phyloP scores from a whole-genome alignment of 176 grass and related monocot species.

The Saccharum spontaneum region DNA sequence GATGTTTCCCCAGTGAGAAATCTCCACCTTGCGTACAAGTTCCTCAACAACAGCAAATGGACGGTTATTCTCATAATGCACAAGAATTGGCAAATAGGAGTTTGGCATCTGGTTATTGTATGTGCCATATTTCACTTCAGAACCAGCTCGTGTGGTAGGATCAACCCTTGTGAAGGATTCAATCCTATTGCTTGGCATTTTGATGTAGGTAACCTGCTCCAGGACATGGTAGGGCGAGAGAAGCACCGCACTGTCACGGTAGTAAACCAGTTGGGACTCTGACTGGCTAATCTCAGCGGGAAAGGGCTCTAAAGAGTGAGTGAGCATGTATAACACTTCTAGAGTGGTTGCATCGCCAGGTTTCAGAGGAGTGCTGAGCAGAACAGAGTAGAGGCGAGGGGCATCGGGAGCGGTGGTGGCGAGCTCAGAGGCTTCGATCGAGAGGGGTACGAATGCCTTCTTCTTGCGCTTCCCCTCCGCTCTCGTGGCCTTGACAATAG shows the following conservation, averaged over 20 bases:
- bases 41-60: slow-evolving; percentile 87
- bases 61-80: slow-evolving; percentile 79
- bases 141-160: slow-evolving; percentile 55
- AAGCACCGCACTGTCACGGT: slow-evolving; percentile 70
- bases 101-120: slow-evolving; percentile 58
- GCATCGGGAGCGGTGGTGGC: slow-evolving; percentile 11
- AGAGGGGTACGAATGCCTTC: slow-evolving; percentile 40
- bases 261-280: slow-evolving; percentile 83
- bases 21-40: slow-evolving; percentile 82
- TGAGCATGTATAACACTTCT: slow-evolving; percentile 64
- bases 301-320: slow-evolving; percentile 82
- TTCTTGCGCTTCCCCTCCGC: slow-evolving; percentile 70
- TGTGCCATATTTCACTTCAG: slow-evolving; percentile 81
- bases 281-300: slow-evolving; percentile 80
- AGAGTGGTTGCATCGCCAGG: slow-evolving; percentile 53
- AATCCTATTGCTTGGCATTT: slow-evolving; percentile 62
- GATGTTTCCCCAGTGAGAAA: slow-evolving; percentile 93
- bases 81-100: slow-evolving; percentile 54
- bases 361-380: slow-evolving; percentile 51
- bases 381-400: slow-evolving; percentile 67
- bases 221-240: slow-evolving; percentile 72
- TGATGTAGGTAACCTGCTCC: slow-evolving; percentile 66
- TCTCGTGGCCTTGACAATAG: slow-evolving; percentile 62
- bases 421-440: slow-evolving; percentile 31
- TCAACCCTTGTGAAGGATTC: slow-evolving; percentile 86